A percentile compares a stretch with the other conserved stretches of the same genome.
Evolutionary conservation across 2,329 filamentous ascomycete species (phyloP).

Genomic region (Nemania sp.): DNA sequence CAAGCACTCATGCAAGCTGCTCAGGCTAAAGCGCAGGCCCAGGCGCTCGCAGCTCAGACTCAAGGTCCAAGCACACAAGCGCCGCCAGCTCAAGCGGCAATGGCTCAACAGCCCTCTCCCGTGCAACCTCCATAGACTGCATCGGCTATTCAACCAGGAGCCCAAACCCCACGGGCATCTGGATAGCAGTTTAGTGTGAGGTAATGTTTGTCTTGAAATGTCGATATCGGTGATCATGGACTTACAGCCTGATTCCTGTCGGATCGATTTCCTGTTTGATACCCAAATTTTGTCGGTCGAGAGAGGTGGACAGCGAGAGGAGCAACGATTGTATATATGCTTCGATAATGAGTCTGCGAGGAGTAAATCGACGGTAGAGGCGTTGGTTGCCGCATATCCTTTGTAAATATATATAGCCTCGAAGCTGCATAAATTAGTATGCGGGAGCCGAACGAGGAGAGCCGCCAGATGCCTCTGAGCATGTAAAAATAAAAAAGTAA

Average conservation of each 20-base stretch:
- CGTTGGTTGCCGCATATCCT: conserved; percentile 29
- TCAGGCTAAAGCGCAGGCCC: conserved; percentile 38
- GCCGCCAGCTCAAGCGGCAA: conserved; percentile 22
- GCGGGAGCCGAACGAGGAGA: conserved; percentile 38
- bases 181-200: conserved; percentile 13
- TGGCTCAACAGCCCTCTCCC: conserved; percentile 24
- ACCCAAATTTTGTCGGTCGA: conserved; percentile 33
- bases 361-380: conserved; percentile 25
- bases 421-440: conserved; percentile 44
- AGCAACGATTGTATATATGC: conserved; percentile 46
- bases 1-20: conserved; percentile 37
- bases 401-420: conserved; percentile 46
- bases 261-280: conserved; percentile 37
- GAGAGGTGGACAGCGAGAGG: conserved; percentile 23
- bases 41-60: conserved; percentile 37
- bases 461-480: conserved; percentile 19
- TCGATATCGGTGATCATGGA: conserved; percentile 3
- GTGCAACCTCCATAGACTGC: conserved; percentile 30
- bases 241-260: conserved; percentile 22
- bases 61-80: conserved; percentile 36
- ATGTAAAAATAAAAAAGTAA: conserved; percentile 39
- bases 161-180: neutral
- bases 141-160: conserved; percentile 5
- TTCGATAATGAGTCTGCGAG: conserved; percentile 36
- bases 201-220: conserved; percentile 7